phyloP scores from a whole-genome alignment of 1,139 yeast species.

The Geotrichum citri-aurantii region DNA sequence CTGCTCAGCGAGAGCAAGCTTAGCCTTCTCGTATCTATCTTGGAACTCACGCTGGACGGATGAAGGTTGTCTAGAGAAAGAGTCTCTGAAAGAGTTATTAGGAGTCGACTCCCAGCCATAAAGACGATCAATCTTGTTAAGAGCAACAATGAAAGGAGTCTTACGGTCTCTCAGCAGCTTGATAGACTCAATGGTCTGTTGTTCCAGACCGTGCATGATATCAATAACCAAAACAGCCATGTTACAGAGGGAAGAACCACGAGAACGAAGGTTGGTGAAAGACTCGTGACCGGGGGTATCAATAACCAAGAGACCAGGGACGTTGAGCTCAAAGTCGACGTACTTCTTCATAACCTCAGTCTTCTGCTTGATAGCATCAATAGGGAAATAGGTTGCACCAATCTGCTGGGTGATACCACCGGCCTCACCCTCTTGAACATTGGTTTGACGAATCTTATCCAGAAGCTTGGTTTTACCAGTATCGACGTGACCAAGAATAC shows the following conservation, averaged over 20 bases:
- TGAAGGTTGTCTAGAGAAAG: slow-evolving; percentile 71
- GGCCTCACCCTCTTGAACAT: slow-evolving; percentile 99
- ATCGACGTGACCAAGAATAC: slow-evolving; percentile 99
- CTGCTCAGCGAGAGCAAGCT: slow-evolving; percentile 92
- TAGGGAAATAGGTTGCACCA: slow-evolving; percentile 99
- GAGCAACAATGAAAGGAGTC: slow-evolving; percentile 95
- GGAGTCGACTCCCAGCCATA: slow-evolving; percentile 91
- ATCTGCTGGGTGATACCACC: slow-evolving; percentile 99
- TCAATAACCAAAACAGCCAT: slow-evolving; percentile 97
- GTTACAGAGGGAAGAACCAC: slow-evolving; percentile 98
- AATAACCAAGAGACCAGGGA: slow-evolving; percentile 92
- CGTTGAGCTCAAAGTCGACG: slow-evolving; percentile 77
- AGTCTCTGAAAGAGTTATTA: slow-evolving; percentile 92
- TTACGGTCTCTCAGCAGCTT: slow-evolving; percentile 89
- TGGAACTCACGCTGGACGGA: slow-evolving; percentile 91
- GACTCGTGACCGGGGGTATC: slow-evolving; percentile 99
- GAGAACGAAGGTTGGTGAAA: slow-evolving; percentile 91
- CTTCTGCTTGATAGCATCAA: slow-evolving; percentile 84
- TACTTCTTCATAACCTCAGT: slow-evolving; percentile 84
- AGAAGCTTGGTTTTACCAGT: slow-evolving; percentile 97
- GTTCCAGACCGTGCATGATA: slow-evolving; percentile 98
- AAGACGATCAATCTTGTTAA: slow-evolving; percentile 94
- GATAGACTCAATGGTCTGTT: slow-evolving; percentile 92
- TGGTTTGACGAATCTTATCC: slow-evolving; percentile 96
- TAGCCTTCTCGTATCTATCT: slow-evolving; percentile 77